These are phyloP conservation scores for Thalassia testudinum DNA, from an alignment of 116 monocot species.

Conservation along the genomic window DNA sequence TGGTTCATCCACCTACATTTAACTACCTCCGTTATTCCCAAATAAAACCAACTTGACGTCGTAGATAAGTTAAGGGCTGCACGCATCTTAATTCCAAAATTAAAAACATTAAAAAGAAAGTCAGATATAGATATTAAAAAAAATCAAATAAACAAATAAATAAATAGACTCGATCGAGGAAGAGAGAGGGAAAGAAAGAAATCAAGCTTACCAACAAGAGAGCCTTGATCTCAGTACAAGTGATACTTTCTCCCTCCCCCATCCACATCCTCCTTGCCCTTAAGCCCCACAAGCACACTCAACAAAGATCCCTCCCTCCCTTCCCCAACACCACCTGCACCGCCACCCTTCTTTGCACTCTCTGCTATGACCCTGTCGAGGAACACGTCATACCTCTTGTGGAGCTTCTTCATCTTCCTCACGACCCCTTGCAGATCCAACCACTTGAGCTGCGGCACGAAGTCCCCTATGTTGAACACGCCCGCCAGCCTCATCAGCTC, in stretches of 20 bases:
- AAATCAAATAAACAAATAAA: too few relatives aligned
- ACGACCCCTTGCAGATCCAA: conserved; percentile 16
- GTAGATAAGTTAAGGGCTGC: too few relatives aligned
- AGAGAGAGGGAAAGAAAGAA: too few relatives aligned
- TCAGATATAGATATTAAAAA: too few relatives aligned
- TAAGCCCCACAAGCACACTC: conserved; percentile 10
- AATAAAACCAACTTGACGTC: too few relatives aligned
- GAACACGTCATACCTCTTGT: conserved; percentile 11
- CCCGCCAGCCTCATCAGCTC: conserved; percentile 17
- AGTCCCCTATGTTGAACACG: conserved; percentile 21
- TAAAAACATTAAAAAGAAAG: too few relatives aligned
- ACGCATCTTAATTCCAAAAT: too few relatives aligned
- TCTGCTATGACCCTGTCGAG: conserved; percentile 13
- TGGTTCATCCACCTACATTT: too few relatives aligned
- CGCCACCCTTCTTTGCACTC: neutral
- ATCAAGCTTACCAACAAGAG: conserved; percentile 16
- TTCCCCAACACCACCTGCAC: neutral
- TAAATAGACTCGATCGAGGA: too few relatives aligned
- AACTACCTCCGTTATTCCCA: too few relatives aligned
- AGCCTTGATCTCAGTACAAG: conserved; percentile 19
- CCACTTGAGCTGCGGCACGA: conserved; percentile 14
- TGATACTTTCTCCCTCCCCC: conserved; percentile 5
- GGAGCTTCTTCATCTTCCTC: conserved; percentile 19
- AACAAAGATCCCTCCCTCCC: conserved; percentile 7
- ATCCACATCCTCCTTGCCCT: conserved; percentile 1